phyloP scores from a whole-genome alignment of 2,329 filamentous ascomycete species.

The Colletotrichum sublineola region DNA sequence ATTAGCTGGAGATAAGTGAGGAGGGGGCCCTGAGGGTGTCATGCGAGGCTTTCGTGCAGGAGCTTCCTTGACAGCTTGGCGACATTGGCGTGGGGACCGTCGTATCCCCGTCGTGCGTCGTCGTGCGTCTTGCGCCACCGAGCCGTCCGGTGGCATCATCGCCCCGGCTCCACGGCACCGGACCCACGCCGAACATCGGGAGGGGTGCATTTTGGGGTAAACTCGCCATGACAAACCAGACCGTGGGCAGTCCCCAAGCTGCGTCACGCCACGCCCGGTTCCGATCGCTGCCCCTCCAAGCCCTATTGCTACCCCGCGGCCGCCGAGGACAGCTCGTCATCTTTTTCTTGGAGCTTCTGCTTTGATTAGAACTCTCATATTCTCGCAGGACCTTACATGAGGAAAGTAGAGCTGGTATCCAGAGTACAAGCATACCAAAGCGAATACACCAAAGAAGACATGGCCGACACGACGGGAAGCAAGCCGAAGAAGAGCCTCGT shows the following conservation, averaged over 20 bases:
- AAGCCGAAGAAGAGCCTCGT: slow-evolving; percentile 55
- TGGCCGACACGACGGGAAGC: slow-evolving; percentile 29
- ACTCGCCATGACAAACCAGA: not conserved
- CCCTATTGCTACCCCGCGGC: slow-evolving; percentile 15
- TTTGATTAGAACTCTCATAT: not conserved
- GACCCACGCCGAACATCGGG: slow-evolving; percentile 42
- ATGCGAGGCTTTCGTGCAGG: slow-evolving; percentile 7
- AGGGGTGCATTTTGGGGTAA: slow-evolving; percentile 33
- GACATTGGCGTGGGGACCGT: slow-evolving; percentile 6
- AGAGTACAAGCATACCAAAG: not conserved
- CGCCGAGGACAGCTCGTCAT: not conserved
- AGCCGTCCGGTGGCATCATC: slow-evolving; percentile 42
- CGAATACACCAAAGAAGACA: slow-evolving; percentile 2
- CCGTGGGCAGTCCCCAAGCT: slow-evolving; percentile 12
- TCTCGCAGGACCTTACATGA: not conserved
- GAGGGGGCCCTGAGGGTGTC: not conserved
- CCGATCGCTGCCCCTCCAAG: not conserved
- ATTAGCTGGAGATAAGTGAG: slow-evolving; percentile 14
- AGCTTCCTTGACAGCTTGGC: slow-evolving; percentile 10
- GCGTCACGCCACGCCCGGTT: slow-evolving; percentile 12
- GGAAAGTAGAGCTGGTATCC: not conserved
- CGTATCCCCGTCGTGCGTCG: slow-evolving; percentile 19
- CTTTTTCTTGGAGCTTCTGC: not conserved
- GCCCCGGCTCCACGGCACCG: slow-evolving; percentile 38
- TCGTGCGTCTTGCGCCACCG: slow-evolving; percentile 38